Base-by-base conservation (phyloP, 805 yeast genomes). In the Wickerhamiella bombiphila region DNA sequence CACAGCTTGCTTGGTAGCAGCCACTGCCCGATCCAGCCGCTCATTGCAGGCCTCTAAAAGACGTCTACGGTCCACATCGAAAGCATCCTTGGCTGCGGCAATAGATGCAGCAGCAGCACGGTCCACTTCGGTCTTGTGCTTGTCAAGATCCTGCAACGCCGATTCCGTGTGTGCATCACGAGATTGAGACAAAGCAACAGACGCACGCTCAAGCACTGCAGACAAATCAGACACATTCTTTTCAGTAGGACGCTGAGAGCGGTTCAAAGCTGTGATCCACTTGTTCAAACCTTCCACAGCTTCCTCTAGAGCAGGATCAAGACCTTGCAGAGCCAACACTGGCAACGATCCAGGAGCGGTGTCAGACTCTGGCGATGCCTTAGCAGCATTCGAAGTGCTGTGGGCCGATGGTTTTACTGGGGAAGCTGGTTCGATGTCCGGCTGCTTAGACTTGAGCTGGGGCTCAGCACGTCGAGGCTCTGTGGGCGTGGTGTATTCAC, bases 1-100 rank as follows among this genome's bases (percentile, higher is more conserved):
- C 36, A 86, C 66, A 9, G 75, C 71, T 47, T 72, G 64, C 53
- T 70, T 72, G 41, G 83, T 69, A 26, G 80, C 74, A 46, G 70
- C 71, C 38, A 85, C 64, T 57, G 85, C 95, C 14, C 64, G 59
- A 16, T 58, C 54, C 46, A 88, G 63, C 46, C 74, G 69, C 33
- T 63, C 58, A 42, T 70, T 64, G 54, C 76, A 76, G 47, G 74
- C 79, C n/a, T 57, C 54, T 42, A 70, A 70, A 52, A 78, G 76
- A 48, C 79, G 76, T 30, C 64, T 57, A 49, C 59, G 77, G 73
- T 53, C 74, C 59, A 39, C 54, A 29, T 48, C 58, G 34, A 56
- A 51, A 45, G 53, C 53, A 30, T 51, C 47, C 32, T 53, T 37
- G 13, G 46, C 51, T 17, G 33, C 20, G 14, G 39, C 45, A 7